Evolutionary conservation across 2,329 filamentous ascomycete genomes (phyloP).

Genomic region (Sphaerostilbella broomeana): DNA sequence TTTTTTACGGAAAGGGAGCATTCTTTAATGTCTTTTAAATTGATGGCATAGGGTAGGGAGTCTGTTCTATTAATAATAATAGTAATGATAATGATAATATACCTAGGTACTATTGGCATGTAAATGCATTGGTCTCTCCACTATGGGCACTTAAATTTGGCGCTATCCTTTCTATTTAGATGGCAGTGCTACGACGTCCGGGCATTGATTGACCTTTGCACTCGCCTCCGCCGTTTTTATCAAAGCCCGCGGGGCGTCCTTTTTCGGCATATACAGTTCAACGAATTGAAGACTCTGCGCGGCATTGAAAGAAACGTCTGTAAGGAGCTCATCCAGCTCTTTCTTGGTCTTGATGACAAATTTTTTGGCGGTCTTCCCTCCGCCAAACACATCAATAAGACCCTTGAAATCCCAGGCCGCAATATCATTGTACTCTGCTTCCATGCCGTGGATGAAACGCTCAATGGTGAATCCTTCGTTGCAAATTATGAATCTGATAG

Average conservation of each 20-base stretch:
- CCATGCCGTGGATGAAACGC: slow-evolving; percentile 77
- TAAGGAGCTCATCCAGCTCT: slow-evolving; percentile 60
- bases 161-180: too few species aligned
- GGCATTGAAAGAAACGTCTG: slow-evolving; percentile 56
- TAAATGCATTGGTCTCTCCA: too few species aligned
- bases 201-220: slow-evolving; percentile 65
- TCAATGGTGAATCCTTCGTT: slow-evolving; percentile 90
- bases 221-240: slow-evolving; percentile 64
- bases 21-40: too few species aligned
- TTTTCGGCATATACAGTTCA: slow-evolving; percentile 72
- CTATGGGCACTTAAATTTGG: too few species aligned
- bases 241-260: slow-evolving; percentile 68
- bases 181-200: too few species aligned
- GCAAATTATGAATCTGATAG: slow-evolving; percentile 67
- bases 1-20: too few species aligned
- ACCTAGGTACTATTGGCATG: too few species aligned
- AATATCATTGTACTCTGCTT: slow-evolving; percentile 76
- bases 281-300: slow-evolving; percentile 59
- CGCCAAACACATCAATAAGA: slow-evolving; percentile 62
- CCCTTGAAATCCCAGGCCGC: slow-evolving; percentile 66
- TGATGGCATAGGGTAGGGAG: background rate
- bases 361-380: slow-evolving; percentile 51
- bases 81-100: background rate
- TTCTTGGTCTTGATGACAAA: slow-evolving; percentile 63
- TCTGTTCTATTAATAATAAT: background rate